Conservation (phyloP, 495 filamentous ascomycete species). For the Astrocystis sublimbata region DNA sequence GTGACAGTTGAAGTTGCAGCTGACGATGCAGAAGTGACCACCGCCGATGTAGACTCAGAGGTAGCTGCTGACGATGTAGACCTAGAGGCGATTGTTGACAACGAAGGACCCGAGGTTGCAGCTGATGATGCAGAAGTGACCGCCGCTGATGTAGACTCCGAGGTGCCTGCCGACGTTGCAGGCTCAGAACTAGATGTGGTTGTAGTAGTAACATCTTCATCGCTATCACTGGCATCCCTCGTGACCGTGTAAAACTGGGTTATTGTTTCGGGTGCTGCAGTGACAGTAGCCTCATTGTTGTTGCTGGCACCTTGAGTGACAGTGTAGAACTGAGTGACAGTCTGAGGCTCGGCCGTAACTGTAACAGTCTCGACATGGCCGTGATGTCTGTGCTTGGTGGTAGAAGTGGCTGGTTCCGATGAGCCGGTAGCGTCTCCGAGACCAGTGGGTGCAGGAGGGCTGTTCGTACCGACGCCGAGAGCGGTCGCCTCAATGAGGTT, state of each 20-base stretch:
- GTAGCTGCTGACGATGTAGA: too few species aligned
- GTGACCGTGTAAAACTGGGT: slow-evolving; percentile 27
- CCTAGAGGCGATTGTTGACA: too few species aligned
- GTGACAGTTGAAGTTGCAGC: too few species aligned
- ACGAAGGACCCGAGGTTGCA: too few species aligned
- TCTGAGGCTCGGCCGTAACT: slow-evolving; percentile 27
- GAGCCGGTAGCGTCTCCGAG: slow-evolving; percentile 2
- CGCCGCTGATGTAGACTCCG: too few species aligned
- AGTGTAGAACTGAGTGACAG: slow-evolving; percentile 25
- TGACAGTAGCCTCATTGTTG: slow-evolving; percentile 20
- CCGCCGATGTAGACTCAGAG: too few species aligned
- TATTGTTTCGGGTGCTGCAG: slow-evolving; percentile 23
- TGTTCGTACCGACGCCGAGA: slow-evolving; percentile 29
- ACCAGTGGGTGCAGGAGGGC: slow-evolving; percentile 20
- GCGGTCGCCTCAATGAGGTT: slow-evolving; percentile 38
- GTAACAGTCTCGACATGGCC: slow-evolving; percentile 27
- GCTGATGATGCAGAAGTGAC: too few species aligned
- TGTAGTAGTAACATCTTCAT: not conserved
- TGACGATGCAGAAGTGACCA: too few species aligned
- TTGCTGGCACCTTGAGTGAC: slow-evolving; percentile 18
- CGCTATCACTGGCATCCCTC: not conserved
- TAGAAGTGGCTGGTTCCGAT: slow-evolving; percentile 2
- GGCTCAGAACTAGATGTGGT: not conserved
- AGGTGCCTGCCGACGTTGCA: too few species aligned
- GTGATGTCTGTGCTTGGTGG: slow-evolving; percentile 13